Conservation (phyloP, 768 basidiomycete genomes). For the Boletus rufocinnamomeus region DNA sequence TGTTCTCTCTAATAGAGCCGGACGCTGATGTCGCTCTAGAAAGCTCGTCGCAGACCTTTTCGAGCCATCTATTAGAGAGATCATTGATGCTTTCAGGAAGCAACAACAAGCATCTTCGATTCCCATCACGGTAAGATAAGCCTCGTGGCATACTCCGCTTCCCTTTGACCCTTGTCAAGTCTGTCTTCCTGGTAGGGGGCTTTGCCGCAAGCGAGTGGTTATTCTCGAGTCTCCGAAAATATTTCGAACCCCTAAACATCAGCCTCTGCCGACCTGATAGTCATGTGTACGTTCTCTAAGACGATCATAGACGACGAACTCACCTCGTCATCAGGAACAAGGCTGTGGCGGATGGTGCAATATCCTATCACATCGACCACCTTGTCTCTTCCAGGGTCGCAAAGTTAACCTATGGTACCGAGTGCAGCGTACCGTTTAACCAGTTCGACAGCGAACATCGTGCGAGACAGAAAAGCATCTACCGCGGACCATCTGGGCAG, state of each 20-base stretch:
- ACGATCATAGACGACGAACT: conserved; percentile 3
- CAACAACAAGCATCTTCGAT: conserved; percentile 34
- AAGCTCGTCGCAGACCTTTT: conserved; percentile 45
- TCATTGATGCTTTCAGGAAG: conserved; percentile 37
- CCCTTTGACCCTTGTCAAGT: conserved; percentile 16
- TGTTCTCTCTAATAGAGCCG: not conserved
- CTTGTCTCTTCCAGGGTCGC: conserved; percentile 51
- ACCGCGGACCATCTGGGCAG: conserved; percentile 40
- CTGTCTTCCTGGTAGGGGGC: conserved; percentile 54
- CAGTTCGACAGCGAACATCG: conserved; percentile 42
- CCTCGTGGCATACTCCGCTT: not conserved
- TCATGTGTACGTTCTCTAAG: conserved; percentile 46
- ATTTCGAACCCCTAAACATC: conserved; percentile 41
- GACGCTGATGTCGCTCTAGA: conserved; percentile 24
- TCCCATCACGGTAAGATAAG: conserved; percentile 34
- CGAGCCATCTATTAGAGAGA: conserved; percentile 43
- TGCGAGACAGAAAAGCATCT: conserved; percentile 34
- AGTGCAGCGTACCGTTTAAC: conserved; percentile 41
- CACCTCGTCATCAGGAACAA: conserved; percentile 38
- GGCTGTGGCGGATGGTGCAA: conserved; percentile 56
- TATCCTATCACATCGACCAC: conserved; percentile 46
- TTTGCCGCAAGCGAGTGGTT: conserved; percentile 55
- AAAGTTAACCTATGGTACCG: conserved; percentile 49
- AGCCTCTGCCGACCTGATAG: conserved; percentile 52
- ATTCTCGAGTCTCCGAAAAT: conserved; percentile 42